These are phyloP conservation scores for Catenaria anguillulae DNA, from an alignment of 371 early-diverging fungal genomes.

Conservation along the genomic window DNA sequence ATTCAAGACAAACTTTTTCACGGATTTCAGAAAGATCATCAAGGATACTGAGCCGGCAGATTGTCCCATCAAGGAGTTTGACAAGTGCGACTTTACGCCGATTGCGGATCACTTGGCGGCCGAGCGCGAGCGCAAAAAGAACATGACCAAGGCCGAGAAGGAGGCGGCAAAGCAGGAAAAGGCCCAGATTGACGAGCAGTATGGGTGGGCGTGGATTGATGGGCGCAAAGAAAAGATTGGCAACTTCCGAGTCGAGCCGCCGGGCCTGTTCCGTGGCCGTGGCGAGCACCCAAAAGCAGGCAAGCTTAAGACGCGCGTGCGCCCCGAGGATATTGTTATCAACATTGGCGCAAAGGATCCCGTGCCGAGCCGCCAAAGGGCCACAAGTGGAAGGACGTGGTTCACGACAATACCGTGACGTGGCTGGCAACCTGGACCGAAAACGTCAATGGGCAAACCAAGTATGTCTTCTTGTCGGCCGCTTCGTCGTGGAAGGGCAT, in stretches of 20 bases:
- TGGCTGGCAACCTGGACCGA: conserved; percentile 98
- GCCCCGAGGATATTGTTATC: conserved; percentile 83
- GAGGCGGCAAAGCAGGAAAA: conserved; percentile 59
- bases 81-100: conserved; percentile 77
- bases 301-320: conserved; percentile 67
- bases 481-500: conserved; percentile 85
- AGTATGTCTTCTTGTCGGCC: conserved; percentile 89
- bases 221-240: conserved; percentile 93
- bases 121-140: conserved; percentile 64
- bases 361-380: conserved; percentile 76
- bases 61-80: conserved; percentile 57
- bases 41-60: conserved; percentile 38
- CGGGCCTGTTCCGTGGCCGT: conserved; percentile 89
- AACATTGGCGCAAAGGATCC: conserved; percentile 67
- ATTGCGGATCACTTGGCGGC: conserved; percentile 63
- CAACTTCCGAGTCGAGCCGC: conserved; percentile 93
- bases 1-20: conserved; percentile 84
- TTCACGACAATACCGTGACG: conserved; percentile 79
- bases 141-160: conserved; percentile 81
- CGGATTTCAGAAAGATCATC: conserved; percentile 58
- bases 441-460: conserved; percentile 74
- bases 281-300: conserved; percentile 95
- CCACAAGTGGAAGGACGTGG: conserved; percentile 72
- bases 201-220: conserved; percentile 58
- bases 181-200: conserved; percentile 50